phyloP scores from a whole-genome alignment of 192 early-diverging fungal genomes.

The Jimgerdemannia flammicorona region DNA sequence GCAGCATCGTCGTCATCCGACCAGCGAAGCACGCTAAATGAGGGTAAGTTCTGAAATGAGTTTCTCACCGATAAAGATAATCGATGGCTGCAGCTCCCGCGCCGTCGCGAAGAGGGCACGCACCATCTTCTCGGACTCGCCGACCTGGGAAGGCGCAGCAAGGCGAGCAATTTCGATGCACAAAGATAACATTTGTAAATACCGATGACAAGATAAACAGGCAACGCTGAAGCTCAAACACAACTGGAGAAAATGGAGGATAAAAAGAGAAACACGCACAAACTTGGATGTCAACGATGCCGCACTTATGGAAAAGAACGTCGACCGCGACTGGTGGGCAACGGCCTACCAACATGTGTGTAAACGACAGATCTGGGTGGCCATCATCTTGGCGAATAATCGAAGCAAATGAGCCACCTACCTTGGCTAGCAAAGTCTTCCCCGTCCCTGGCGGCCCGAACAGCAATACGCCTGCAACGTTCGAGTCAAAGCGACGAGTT shows the following conservation, averaged over 20 bases:
- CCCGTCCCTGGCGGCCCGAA: slow-evolving; percentile 90
- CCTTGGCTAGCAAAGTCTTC: slow-evolving; percentile 85
- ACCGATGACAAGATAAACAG: too few species aligned
- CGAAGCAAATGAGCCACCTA: too few species aligned
- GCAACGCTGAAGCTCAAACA: too few species aligned
- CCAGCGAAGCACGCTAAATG: too few species aligned
- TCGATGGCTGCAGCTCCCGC: slow-evolving; percentile 77
- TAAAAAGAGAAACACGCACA: slow-evolving; percentile 32
- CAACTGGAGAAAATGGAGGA: too few species aligned
- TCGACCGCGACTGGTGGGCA: slow-evolving; percentile 71
- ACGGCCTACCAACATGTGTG: slow-evolving; percentile 45
- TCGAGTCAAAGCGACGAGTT: too few species aligned
- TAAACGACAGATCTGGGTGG: too few species aligned
- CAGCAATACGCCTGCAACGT: slow-evolving; percentile 55
- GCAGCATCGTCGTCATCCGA: too few species aligned
- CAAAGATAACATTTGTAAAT: too few species aligned
- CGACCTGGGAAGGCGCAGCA: slow-evolving; percentile 19
- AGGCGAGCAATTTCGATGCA: too few species aligned
- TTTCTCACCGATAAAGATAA: slow-evolving; percentile 79
- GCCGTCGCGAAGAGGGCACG: slow-evolving; percentile 90
- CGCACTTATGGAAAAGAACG: slow-evolving; percentile 86
- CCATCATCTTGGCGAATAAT: too few species aligned
- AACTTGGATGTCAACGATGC: slow-evolving; percentile 93
- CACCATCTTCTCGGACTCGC: slow-evolving; percentile 94
- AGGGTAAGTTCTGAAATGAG: too few species aligned